Percentiles rank a stretch among this genome's conserved stretches.
Conservation (phyloP, 2,329 filamentous ascomycete species). For the Venturia aucupariae region DNA sequence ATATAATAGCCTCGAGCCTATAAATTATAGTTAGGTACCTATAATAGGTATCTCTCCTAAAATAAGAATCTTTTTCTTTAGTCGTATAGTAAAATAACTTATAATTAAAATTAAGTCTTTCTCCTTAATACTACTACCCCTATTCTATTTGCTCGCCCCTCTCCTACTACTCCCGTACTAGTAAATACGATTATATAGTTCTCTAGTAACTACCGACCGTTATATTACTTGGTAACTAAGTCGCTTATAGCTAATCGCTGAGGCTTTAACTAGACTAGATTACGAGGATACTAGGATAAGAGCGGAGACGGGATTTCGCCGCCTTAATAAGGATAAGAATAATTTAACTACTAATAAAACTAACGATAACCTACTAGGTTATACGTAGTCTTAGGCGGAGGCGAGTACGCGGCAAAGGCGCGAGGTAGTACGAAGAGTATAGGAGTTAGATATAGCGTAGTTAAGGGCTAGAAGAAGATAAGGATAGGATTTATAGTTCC, state of each 20-base stretch:
- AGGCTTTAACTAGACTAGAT: constrained; percentile 7
- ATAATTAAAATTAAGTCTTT: too few relatives aligned
- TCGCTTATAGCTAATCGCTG: constrained; percentile 18
- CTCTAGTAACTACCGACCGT: not conserved
- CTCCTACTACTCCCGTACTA: constrained; percentile 1
- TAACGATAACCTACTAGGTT: constrained; percentile 37
- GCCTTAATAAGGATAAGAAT: constrained; percentile 23
- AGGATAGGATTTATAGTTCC: not conserved
- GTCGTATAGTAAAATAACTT: too few relatives aligned
- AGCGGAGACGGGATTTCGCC: constrained; percentile 19
- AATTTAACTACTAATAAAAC: constrained; percentile 19
- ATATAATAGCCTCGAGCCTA: too few relatives aligned
- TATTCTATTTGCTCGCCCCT: constrained; percentile 1
- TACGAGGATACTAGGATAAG: constrained; percentile 8
- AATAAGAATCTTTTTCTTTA: too few relatives aligned
- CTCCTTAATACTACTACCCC: not conserved
- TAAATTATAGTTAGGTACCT: too few relatives aligned
- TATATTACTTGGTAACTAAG: not conserved
- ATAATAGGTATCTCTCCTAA: too few relatives aligned
- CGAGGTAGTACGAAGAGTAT: constrained; percentile 34
- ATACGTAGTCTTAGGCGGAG: constrained; percentile 39
- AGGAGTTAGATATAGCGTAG: constrained; percentile 38
- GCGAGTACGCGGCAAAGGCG: constrained; percentile 30
- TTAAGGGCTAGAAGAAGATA: constrained; percentile 21
- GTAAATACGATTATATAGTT: not conserved